These are phyloP conservation scores for Blastobotrys indianensis DNA, from an alignment of 1,139 yeast species.

Conservation along the genomic window DNA sequence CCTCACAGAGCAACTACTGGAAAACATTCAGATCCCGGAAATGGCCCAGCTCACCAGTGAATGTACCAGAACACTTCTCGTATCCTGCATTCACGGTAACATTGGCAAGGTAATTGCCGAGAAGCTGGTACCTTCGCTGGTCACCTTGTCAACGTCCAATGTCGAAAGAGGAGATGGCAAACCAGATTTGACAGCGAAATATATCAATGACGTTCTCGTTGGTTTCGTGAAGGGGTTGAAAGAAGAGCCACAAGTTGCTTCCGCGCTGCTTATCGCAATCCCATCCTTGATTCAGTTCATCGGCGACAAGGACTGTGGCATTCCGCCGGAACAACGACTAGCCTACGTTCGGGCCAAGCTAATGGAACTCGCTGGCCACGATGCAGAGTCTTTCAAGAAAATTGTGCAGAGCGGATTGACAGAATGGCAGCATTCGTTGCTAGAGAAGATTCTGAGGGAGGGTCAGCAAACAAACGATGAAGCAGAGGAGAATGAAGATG, in stretches of 20 bases:
- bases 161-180: conserved; percentile 9
- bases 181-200: conserved; percentile 27
- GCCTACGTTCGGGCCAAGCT: conserved; percentile 48
- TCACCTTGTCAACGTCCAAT: conserved; percentile 23
- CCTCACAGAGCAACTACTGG: conserved; percentile 38
- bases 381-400: conserved; percentile 49
- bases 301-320: conserved; percentile 24
- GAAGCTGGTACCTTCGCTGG: conserved; percentile 39
- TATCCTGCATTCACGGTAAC: conserved; percentile 33
- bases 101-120: conserved; percentile 29
- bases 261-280: conserved; percentile 42
- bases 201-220: conserved; percentile 51
- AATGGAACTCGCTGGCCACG: conserved; percentile 45
- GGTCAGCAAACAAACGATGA: conserved; percentile 2
- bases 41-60: conserved; percentile 47
- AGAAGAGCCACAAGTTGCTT: conserved; percentile 28
- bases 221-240: conserved; percentile 41
- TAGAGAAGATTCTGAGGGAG: conserved; percentile 24
- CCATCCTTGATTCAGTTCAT: conserved; percentile 47
- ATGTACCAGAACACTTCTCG: conserved; percentile 53
- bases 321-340: conserved; percentile 27
- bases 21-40: conserved; percentile 33
- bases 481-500: conserved; percentile 13
- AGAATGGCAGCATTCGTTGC: conserved; percentile 23
- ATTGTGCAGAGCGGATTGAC: conserved; percentile 37